Base-by-base conservation (phyloP, 2,329 filamentous ascomycete species). In the Parastagonospora nodorum region DNA sequence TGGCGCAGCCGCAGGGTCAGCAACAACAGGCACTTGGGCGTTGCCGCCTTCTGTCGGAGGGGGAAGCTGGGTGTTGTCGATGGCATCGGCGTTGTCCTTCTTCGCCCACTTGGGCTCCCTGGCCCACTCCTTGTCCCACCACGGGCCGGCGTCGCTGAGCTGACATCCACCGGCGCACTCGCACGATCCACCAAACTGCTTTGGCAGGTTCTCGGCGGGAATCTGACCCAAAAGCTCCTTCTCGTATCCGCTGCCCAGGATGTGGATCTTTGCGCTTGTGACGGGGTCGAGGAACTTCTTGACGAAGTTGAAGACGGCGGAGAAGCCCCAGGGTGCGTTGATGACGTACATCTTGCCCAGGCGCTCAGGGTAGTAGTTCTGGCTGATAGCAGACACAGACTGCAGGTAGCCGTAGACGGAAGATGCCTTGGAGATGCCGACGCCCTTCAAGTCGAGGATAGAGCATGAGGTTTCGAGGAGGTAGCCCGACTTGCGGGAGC, bases 321-420 rank as follows among this genome's bases (percentile, higher is more conserved):
- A 88, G 82, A 97, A 97, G 24, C 92, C 92, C 92, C 92, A 97
- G 15, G 92, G 92, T 2, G 93, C 90, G 78, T 99, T 99, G 86
- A 99, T 97, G 66, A 99, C 80, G 83, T 96, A 99, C 72, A 99
- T 83, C 78, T 92, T 92, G 69, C 94, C 94, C 52, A 99, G 83
- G 52, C 94, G 90, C 83, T 99, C 94, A 7, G 94, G 94, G 80
- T 99, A 99, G 85, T 97, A 96, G 84, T 97, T 96, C 79, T 97
- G 94, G 60, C 90, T 96, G 78, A 99, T 90, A 74, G 80, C 87
- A 30, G 91, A 94, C 39, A 91, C 92, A 73, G 88, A 84, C 68
- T 85, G 85, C 63, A 99, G 84, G 80, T 97, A 97, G 47, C 85
- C 83, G 80, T 95, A 96, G 51, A 97, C 93, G 55, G 88, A 88